Conservation (phyloP, 306 rosid species). For the Gleditsia sinensis region DNA sequence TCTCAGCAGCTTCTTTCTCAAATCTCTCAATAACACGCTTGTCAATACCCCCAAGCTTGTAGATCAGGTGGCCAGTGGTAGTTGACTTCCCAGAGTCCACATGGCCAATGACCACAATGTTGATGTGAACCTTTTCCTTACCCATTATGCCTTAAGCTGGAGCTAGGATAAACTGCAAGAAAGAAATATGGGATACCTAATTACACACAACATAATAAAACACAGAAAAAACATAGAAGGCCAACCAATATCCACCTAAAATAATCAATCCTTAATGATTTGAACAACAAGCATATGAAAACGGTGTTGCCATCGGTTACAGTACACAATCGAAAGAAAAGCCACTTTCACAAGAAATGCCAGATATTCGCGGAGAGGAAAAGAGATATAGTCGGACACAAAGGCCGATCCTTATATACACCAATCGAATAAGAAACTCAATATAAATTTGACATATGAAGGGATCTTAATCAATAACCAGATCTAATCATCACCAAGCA, state of each 20-base stretch:
- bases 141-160: slow-evolving; percentile 45
- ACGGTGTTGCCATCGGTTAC: not conserved
- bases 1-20: too few species aligned
- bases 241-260: not conserved
- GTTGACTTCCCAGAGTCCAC: slow-evolving; percentile 72
- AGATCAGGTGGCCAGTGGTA: too few species aligned
- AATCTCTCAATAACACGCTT: too few species aligned
- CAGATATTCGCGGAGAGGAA: not conserved
- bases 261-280: not conserved
- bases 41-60: too few species aligned
- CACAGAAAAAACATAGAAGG: not conserved
- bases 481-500: not conserved
- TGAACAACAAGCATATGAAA: too few species aligned
- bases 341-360: not conserved
- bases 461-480: not conserved
- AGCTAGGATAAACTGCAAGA: not conserved
- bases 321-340: not conserved
- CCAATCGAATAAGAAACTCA: not conserved
- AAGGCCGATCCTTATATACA: not conserved
- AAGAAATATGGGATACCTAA: too few species aligned
- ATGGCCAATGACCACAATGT: slow-evolving; percentile 71
- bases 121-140: slow-evolving; percentile 61
- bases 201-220: not conserved
- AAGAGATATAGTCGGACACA: not conserved
- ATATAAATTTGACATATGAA: not conserved